A percentile compares a stretch with the other conserved stretches of the same genome.
phyloP scores from a whole-genome alignment of 179 eudicot species.

The Beta corolliflora region DNA sequence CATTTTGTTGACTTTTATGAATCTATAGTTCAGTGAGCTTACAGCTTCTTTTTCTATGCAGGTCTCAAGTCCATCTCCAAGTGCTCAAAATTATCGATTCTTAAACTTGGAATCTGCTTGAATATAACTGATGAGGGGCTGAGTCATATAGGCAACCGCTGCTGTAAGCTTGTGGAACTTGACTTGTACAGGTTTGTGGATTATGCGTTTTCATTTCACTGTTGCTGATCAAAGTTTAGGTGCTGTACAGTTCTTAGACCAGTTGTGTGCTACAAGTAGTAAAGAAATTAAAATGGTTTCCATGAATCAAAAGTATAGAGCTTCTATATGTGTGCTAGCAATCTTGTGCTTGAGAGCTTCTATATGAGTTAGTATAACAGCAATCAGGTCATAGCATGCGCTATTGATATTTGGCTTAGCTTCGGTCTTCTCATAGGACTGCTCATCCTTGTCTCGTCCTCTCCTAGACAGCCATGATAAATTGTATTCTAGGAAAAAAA shows the following conservation, averaged over 20 bases:
- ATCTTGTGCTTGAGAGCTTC: neutral
- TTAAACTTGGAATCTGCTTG: conserved; percentile 85
- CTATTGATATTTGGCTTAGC: neutral
- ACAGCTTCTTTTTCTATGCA: conserved; percentile 30
- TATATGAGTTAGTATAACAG: neutral
- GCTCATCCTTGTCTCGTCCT: no score
- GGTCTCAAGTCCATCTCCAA: conserved; percentile 86
- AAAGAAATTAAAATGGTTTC: neutral
- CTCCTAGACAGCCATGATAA: no score
- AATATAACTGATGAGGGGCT: conserved; percentile 81
- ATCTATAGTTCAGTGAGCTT: conserved; percentile 11
- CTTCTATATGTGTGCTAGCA: no score
- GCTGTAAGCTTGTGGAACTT: conserved; percentile 76
- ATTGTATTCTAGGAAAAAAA: neutral
- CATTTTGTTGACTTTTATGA: neutral
- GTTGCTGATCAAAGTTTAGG: neutral
- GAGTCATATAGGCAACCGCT: conserved; percentile 58
- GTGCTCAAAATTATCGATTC: conserved; percentile 57
- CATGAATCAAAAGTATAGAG: neutral
- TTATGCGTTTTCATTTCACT: neutral
- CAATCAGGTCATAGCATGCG: neutral
- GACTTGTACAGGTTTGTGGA: conserved; percentile 79
- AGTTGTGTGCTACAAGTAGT: neutral
- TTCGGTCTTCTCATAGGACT: neutral
- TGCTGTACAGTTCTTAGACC: neutral